These are phyloP conservation scores for Chlamydomonas sphaeroides DNA, from an alignment of 139 green algal genomes.

Conservation along the genomic window DNA sequence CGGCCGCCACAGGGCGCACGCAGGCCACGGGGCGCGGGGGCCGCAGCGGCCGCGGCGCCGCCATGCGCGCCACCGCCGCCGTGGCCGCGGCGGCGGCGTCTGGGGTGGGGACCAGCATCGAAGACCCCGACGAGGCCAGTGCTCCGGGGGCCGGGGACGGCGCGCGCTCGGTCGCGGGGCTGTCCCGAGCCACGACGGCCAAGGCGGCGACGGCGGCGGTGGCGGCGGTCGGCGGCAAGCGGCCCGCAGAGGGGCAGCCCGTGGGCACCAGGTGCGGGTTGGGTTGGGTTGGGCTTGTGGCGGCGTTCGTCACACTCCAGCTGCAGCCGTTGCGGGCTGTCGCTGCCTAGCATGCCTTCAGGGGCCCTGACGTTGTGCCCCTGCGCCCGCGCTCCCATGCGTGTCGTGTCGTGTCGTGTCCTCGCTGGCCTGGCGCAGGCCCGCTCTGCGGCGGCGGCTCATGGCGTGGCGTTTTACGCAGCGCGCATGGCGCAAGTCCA, in stretches of 20 bases:
- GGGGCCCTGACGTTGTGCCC: too few relatives aligned
- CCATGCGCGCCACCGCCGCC: too few relatives aligned
- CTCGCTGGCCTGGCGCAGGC: not conserved
- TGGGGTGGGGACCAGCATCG: not conserved
- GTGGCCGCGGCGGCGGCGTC: not conserved
- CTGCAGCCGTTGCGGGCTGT: not conserved
- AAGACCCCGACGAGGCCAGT: not conserved
- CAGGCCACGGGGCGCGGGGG: too few relatives aligned
- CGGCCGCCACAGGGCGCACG: not conserved
- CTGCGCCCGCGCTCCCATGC: too few relatives aligned
- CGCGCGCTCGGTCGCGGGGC: too few relatives aligned
- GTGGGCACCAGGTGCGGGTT: not conserved
- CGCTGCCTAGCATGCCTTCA: not conserved
- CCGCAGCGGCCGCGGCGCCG: too few relatives aligned
- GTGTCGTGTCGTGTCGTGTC: too few relatives aligned
- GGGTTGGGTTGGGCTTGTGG: too few relatives aligned
- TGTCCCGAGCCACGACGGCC: not conserved
- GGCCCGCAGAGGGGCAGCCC: not conserved
- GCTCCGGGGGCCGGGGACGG: too few relatives aligned
- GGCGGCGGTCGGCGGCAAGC: not conserved
- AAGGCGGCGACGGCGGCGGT: not conserved
- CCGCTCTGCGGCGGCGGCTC: slow-evolving; percentile 8
- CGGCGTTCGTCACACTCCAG: too few relatives aligned
- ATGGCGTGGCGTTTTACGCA: slow-evolving; percentile 12
- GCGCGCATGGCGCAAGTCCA: slow-evolving; percentile 1